Evolutionary conservation across 1,284 basidiomycete species (phyloP).

Genomic region (Fomitopsis palustris): DNA sequence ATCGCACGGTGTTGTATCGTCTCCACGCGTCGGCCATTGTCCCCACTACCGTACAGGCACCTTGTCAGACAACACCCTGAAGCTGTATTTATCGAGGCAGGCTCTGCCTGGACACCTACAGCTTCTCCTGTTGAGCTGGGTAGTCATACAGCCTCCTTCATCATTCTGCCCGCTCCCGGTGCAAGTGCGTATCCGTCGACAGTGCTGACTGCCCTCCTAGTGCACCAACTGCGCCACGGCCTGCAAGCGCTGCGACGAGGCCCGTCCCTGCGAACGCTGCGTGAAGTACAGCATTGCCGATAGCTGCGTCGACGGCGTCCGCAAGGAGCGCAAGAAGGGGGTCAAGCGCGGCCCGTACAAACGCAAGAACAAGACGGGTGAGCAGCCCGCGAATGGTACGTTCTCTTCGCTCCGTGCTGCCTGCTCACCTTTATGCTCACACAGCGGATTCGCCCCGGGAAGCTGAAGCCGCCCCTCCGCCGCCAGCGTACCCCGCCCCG

Average conservation of each 20-base stretch:
- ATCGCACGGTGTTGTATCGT: no score
- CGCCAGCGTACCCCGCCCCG: conserved; percentile 37
- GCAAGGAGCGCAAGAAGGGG: conserved; percentile 84
- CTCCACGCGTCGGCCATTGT: no score
- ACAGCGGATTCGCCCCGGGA: conserved; percentile 14
- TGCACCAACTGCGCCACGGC: conserved; percentile 85
- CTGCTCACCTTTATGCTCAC: conserved; percentile 19
- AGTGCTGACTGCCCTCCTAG: conserved; percentile 27
- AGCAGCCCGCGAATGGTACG: conserved; percentile 6
- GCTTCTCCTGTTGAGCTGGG: neutral
- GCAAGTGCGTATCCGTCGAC: neutral
- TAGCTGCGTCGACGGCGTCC: conserved; percentile 67
- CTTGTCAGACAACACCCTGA: no score
- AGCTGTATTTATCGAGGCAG: no score
- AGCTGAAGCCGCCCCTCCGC: conserved; percentile 29
- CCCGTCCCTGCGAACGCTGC: conserved; percentile 77
- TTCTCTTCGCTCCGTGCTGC: conserved; percentile 25
- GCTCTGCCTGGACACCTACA: no score
- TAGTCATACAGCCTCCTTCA: neutral
- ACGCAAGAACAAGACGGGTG: conserved; percentile 55
- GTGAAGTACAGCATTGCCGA: conserved; percentile 75
- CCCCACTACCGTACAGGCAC: no score
- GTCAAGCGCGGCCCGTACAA: conserved; percentile 87
- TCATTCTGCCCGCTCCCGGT: no score
- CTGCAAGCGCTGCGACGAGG: conserved; percentile 84